phyloP scores from a whole-genome alignment of 2,329 filamentous ascomycete species.

The Fusarium torreyae region DNA sequence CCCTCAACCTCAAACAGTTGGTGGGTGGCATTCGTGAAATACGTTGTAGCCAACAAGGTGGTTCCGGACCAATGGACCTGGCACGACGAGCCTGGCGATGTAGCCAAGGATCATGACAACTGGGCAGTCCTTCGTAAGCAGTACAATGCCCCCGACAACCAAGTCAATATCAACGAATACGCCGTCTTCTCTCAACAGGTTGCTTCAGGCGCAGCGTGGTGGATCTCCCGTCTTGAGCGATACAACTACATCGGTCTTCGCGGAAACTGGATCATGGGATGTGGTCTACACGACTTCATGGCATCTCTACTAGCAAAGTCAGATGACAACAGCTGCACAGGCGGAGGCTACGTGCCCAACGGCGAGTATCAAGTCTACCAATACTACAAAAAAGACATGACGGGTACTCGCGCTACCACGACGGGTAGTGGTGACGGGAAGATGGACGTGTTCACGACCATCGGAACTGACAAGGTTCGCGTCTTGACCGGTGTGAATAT shows the following conservation, averaged over 20 bases:
- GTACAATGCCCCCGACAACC: constrained; percentile 9
- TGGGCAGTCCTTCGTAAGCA: constrained; percentile 4
- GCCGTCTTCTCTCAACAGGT: constrained; percentile 2
- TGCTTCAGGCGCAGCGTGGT: constrained; percentile 6
- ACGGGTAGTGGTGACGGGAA: neutral
- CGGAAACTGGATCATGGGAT: constrained; percentile 5
- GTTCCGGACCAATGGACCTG: constrained; percentile 11
- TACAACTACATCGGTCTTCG: constrained; percentile 7
- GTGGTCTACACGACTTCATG: constrained; percentile 5
- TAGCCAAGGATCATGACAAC: constrained; percentile 2
- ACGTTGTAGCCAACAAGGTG: neutral
- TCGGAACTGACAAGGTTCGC: constrained; percentile 1
- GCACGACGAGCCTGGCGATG: constrained; percentile 9
- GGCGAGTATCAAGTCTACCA: constrained; percentile 12
- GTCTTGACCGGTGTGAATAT: neutral
- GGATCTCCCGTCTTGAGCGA: constrained; percentile 11
- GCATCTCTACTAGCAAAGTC: constrained; percentile 10
- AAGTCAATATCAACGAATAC: constrained; percentile 17
- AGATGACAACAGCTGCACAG: constrained; percentile 3
- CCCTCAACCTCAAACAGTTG: constrained; percentile 11
- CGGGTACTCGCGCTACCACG: neutral
- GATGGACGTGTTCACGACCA: constrained; percentile 1
- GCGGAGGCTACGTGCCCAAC: constrained; percentile 4
- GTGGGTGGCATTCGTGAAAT: constrained; percentile 11
- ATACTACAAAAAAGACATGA: constrained; percentile 11